Evolutionary conservation across 164 flowering plant species (phyloP).

Genomic region (Platanus orientalis): DNA sequence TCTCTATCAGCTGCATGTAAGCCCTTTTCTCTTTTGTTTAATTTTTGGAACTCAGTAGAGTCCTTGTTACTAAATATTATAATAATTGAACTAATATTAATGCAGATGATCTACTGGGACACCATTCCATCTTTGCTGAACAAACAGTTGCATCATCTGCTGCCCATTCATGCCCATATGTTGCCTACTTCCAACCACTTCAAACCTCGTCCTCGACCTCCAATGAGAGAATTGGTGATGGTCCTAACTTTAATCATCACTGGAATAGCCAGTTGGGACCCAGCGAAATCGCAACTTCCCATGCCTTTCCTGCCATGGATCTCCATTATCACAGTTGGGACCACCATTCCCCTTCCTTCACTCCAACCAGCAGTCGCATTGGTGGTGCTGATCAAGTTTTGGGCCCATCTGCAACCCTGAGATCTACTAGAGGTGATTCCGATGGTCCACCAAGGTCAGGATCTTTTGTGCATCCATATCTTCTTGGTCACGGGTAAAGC

Average conservation of each 20-base stretch:
- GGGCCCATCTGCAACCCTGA: constrained; percentile 29
- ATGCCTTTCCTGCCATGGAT: constrained; percentile 39
- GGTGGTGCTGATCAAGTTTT: constrained; percentile 30
- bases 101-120: constrained; percentile 75
- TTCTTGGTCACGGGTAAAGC: constrained; percentile 64
- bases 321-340: constrained; percentile 60
- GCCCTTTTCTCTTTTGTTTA: constrained; percentile 14
- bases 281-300: constrained; percentile 43
- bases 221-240: constrained; percentile 54
- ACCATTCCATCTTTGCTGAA: constrained; percentile 64
- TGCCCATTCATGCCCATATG: constrained; percentile 75
- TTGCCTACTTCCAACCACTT: constrained; percentile 65
- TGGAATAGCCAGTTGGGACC: constrained; percentile 62
- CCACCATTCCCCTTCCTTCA: constrained; percentile 51
- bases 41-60: too few species aligned
- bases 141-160: constrained; percentile 69
- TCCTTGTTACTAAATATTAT: not conserved
- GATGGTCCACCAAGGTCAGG: constrained; percentile 52
- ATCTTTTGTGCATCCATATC: constrained; percentile 49
- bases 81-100: constrained; percentile 1
- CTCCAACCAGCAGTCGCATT: constrained; percentile 33
- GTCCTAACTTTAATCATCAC: constrained; percentile 50
- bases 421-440: constrained; percentile 46
- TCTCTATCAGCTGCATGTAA: constrained; percentile 51
- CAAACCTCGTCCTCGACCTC: constrained; percentile 67